Conservation (phyloP, 495 filamentous ascomycete genomes). For the Hypoxylon fragiforme region DNA sequence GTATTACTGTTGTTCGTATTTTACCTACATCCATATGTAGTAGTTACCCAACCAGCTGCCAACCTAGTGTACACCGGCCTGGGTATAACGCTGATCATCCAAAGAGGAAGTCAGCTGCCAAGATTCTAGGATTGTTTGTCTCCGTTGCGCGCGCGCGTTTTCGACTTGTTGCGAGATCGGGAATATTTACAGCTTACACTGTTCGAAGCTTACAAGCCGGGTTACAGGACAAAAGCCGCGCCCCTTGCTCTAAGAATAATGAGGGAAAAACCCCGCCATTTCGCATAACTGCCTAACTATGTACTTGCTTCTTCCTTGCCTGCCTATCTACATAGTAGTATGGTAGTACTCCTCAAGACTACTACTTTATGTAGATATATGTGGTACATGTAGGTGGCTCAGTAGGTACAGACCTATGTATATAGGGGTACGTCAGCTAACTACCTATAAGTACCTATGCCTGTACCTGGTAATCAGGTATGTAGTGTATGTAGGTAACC, state of each 20-base stretch:
- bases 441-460: no score
- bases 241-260: constrained; percentile 31
- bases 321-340: constrained; percentile 2
- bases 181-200: constrained; percentile 30
- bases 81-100: constrained; percentile 26
- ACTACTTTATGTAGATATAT: no score
- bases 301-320: constrained; percentile 2
- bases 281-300: constrained; percentile 7
- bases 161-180: constrained; percentile 28
- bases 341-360: no score
- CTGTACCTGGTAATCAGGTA: no score
- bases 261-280: constrained; percentile 14
- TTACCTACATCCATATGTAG: constrained; percentile 12
- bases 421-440: constrained; percentile 7
- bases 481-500: no score
- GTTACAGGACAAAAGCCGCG: constrained; percentile 19
- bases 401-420: no score
- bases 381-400: no score
- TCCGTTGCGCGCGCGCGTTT: constrained; percentile 27
- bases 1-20: constrained; percentile 37
- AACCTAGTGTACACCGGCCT: background rate
- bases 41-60: constrained; percentile 17
- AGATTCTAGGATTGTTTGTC: constrained; percentile 39
- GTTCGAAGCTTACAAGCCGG: constrained; percentile 29
- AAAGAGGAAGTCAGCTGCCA: constrained; percentile 40